Percentiles rank a stretch among this genome's conserved stretches.
These are phyloP conservation scores for Zygnema circumcarinatum DNA, from an alignment of 139 green algal species.

Conservation along the genomic window DNA sequence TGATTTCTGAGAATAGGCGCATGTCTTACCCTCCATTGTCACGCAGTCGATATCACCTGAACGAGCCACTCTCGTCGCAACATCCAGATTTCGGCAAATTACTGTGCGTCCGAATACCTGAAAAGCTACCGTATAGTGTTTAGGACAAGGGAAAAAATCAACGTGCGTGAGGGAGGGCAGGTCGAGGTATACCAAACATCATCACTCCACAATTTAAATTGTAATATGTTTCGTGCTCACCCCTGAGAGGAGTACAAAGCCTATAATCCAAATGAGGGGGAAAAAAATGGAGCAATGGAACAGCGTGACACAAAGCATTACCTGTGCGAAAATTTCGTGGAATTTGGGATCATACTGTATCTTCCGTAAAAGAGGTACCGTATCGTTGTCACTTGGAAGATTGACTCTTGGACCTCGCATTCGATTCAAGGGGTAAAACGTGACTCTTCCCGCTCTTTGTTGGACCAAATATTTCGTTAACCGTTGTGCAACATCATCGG, in stretches of 20 bases:
- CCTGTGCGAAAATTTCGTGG: slow-evolving; percentile 72
- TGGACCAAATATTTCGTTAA: slow-evolving; percentile 76
- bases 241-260: no score
- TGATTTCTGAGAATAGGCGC: no score
- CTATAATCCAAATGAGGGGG: no score
- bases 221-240: no score
- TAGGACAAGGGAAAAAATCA: slow-evolving; percentile 24
- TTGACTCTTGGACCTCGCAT: slow-evolving; percentile 56
- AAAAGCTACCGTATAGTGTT: slow-evolving; percentile 19
- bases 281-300: no score
- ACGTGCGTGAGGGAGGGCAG: no score
- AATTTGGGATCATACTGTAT: slow-evolving; percentile 76
- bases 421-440: slow-evolving; percentile 93
- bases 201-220: neutral
- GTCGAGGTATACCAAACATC: neutral
- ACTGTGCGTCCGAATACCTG: slow-evolving; percentile 64
- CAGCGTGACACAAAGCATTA: neutral
- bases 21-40: slow-evolving; percentile 81
- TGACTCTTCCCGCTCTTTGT: slow-evolving; percentile 79
- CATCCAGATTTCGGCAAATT: slow-evolving; percentile 65
- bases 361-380: slow-evolving; percentile 79
- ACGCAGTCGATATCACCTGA: slow-evolving; percentile 79
- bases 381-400: slow-evolving; percentile 63
- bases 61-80: slow-evolving; percentile 57
- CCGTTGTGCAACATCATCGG: slow-evolving; percentile 73